Conservation (phyloP, 306 rosid genomes). For the Citrullus colocynthis region DNA sequence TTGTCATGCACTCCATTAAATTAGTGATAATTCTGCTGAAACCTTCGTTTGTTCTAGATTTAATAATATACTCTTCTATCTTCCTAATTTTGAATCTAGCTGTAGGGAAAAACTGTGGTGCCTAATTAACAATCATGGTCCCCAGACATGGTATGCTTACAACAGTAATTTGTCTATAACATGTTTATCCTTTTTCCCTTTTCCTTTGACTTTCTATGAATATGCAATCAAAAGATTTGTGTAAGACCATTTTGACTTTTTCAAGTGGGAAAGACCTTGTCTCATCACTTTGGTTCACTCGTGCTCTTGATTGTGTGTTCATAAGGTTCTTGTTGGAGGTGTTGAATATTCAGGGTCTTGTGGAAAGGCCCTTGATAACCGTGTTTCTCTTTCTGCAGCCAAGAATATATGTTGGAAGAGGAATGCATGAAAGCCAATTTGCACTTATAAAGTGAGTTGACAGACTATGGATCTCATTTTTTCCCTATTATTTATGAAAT, state of each 20-base stretch:
- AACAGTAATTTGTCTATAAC: neutral
- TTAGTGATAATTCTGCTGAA: neutral
- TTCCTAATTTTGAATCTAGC: neutral
- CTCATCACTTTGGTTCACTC: neutral
- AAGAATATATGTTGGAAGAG: slow-evolving; percentile 84
- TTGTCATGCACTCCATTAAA: neutral
- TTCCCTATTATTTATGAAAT: neutral
- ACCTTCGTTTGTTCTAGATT: neutral
- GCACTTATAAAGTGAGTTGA: slow-evolving; percentile 73
- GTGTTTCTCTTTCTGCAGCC: slow-evolving; percentile 49
- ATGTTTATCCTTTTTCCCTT: neutral
- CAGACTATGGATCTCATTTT: slow-evolving; percentile 1
- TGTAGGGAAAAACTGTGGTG: neutral
- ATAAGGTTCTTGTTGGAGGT: neutral
- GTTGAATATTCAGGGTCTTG: neutral
- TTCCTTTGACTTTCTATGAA: neutral
- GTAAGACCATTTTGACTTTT: neutral
- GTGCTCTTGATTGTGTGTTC: neutral
- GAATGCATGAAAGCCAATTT: slow-evolving; percentile 97
- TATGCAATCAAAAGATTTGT: neutral
- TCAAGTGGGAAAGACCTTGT: neutral
- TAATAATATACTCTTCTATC: neutral
- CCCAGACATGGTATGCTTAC: neutral
- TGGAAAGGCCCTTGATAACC: slow-evolving; percentile 1
- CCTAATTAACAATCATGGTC: neutral